Conservation (phyloP, 2,329 filamentous ascomycete genomes). For the Penicillium sp. region DNA sequence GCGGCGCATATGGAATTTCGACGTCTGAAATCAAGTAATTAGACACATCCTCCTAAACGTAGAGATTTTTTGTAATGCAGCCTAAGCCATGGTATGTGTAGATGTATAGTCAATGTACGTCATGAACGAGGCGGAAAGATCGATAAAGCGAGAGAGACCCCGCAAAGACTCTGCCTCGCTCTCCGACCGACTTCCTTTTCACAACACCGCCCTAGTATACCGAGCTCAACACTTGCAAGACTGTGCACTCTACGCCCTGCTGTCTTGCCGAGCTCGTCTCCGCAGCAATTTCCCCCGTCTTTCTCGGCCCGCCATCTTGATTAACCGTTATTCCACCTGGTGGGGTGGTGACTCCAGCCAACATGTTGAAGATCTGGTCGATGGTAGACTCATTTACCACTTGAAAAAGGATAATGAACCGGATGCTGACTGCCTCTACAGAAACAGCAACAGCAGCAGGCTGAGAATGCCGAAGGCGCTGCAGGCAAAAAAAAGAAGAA, state of each 20-base stretch:
- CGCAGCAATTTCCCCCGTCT: background rate
- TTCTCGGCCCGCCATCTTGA: background rate
- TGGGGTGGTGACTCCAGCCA: conserved; percentile 40
- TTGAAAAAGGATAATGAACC: background rate
- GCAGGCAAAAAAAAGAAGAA: conserved; percentile 90
- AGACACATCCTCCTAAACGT: background rate
- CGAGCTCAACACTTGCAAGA: background rate
- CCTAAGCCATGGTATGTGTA: background rate
- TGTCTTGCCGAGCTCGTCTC: background rate
- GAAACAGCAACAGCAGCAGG: conserved; percentile 87
- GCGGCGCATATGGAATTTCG: conserved; percentile 18
- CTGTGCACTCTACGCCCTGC: background rate
- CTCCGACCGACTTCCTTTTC: background rate
- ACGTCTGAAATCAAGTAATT: background rate
- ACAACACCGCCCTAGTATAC: background rate
- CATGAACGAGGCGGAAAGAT: conserved; percentile 3
- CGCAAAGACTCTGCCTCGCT: background rate
- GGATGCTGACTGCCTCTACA: conserved; percentile 22
- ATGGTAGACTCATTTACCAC: conserved; percentile 60
- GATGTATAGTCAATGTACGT: conserved; percentile 1
- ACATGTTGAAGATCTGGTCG: conserved; percentile 99
- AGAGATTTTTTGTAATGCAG: background rate
- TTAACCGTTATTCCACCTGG: conserved; percentile 9
- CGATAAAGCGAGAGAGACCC: conserved; percentile 1
- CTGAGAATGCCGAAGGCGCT: conserved; percentile 83